Conservation (phyloP, 345 rosid genomes). For the Aegle marmelos region DNA sequence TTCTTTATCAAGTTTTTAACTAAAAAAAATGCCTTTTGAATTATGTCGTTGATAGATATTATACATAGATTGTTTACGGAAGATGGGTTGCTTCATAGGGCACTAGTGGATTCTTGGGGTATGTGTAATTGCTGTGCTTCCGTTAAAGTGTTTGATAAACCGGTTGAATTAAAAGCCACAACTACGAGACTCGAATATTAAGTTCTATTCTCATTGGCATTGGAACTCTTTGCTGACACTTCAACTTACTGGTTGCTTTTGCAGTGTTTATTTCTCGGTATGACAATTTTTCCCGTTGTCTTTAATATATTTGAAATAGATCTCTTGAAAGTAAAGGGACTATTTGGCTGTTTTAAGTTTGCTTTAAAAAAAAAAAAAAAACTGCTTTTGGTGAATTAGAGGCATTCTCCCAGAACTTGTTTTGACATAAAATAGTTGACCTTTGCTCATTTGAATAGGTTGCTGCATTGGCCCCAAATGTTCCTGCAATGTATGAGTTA, state of each 20-base stretch:
- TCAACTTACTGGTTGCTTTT: background rate
- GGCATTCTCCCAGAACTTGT: background rate
- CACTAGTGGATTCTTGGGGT: too few relatives aligned
- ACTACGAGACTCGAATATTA: too few relatives aligned
- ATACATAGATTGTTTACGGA: too few relatives aligned
- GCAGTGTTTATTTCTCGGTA: background rate
- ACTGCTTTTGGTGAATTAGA: background rate
- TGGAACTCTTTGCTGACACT: background rate
- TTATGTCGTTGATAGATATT: too few relatives aligned
- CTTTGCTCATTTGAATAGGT: slow-evolving; percentile 36
- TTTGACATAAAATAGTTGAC: background rate
- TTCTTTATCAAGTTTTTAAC: too few relatives aligned
- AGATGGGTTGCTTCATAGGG: too few relatives aligned
- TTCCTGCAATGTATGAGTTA: slow-evolving; percentile 61
- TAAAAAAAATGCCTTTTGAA: too few relatives aligned
- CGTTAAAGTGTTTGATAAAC: too few relatives aligned
- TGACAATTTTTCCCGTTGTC: background rate
- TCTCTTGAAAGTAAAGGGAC: background rate
- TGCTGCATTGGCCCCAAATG: slow-evolving; percentile 55
- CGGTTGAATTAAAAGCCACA: too few relatives aligned
- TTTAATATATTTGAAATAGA: background rate
- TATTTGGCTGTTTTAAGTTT: background rate
- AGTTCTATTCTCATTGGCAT: background rate
- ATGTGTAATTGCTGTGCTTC: too few relatives aligned
- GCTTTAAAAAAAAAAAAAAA: too few relatives aligned